These are phyloP conservation scores for Aureobasidium sp. DNA, from an alignment of 2,329 filamentous ascomycete genomes.

Conservation along the genomic window DNA sequence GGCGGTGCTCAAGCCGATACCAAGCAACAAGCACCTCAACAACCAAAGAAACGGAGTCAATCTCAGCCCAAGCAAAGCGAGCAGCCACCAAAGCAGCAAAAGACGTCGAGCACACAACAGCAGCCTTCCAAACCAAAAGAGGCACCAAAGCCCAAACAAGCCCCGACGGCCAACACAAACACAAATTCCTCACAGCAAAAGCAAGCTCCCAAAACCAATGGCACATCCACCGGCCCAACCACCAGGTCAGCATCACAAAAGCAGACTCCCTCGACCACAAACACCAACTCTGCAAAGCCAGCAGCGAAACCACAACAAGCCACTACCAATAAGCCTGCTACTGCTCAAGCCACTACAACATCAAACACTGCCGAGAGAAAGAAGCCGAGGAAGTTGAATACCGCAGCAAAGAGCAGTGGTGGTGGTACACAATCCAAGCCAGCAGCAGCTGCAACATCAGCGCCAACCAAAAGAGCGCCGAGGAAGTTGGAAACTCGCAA, in stretches of 20 bases:
- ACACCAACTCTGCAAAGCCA: not conserved
- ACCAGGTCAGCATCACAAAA: not conserved
- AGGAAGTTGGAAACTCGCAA: constrained; percentile 22
- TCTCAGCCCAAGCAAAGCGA: constrained; percentile 10
- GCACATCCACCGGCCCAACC: not conserved
- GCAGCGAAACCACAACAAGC: constrained; percentile 13
- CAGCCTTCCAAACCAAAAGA: not conserved
- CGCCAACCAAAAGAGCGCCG: constrained; percentile 17
- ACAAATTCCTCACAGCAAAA: not conserved
- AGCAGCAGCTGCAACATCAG: not conserved
- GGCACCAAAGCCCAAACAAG: not conserved
- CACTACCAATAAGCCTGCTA: constrained; percentile 10
- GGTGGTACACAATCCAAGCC: constrained; percentile 1
- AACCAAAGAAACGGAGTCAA: constrained; percentile 12
- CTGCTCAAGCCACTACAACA: constrained; percentile 5
- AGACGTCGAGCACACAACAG: not conserved
- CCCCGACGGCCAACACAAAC: not conserved
- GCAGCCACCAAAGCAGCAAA: constrained; percentile 13
- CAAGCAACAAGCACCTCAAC: constrained; percentile 3
- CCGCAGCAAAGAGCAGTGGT: constrained; percentile 6
- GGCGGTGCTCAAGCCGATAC: not conserved
- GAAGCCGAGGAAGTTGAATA: constrained; percentile 23
- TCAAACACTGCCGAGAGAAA: constrained; percentile 13
- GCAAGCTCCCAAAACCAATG: not conserved
- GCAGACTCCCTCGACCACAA: not conserved